Conservation (phyloP, 768 basidiomycete species). For the Inosperma sp. region DNA sequence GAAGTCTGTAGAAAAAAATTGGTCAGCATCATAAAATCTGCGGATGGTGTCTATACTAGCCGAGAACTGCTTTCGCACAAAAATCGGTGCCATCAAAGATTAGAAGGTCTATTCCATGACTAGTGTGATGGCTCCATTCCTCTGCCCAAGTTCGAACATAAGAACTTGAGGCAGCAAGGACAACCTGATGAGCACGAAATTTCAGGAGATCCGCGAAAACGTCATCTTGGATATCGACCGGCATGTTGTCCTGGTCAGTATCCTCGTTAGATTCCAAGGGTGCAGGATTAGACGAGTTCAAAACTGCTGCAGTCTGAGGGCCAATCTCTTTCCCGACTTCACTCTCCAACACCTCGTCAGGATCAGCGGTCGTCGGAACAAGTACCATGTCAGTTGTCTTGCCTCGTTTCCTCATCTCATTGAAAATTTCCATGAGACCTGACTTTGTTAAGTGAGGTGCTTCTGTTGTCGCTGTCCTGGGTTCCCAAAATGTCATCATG, state of each 20-base stretch:
- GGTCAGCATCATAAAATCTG: conserved; percentile 8
- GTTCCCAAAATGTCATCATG: conserved; percentile 7
- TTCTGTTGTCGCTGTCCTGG: conserved; percentile 2
- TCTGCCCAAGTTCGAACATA: neutral
- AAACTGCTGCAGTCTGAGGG: no score
- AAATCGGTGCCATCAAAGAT: conserved; percentile 14
- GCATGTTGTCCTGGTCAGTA: no score
- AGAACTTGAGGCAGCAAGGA: conserved; percentile 9
- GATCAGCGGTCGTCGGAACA: conserved; percentile 8
- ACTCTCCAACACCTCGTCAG: neutral
- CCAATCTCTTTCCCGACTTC: neutral
- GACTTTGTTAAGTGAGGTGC: neutral
- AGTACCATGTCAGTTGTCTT: conserved; percentile 35
- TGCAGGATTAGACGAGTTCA: no score
- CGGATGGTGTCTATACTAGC: conserved; percentile 18
- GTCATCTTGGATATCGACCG: no score
- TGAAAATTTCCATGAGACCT: conserved; percentile 24
- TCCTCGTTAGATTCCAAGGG: no score
- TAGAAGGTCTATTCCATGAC: neutral
- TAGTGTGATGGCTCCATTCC: neutral
- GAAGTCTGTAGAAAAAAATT: neutral
- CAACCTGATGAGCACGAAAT: conserved; percentile 10
- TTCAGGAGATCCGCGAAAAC: neutral
- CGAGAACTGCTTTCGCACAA: conserved; percentile 24
- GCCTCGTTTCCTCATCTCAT: conserved; percentile 28